A percentile compares a stretch with the other conserved stretches of the same genome.
phyloP scores from a whole-genome alignment of 163 green algal species.

The Trebouxia gelatinosa region DNA sequence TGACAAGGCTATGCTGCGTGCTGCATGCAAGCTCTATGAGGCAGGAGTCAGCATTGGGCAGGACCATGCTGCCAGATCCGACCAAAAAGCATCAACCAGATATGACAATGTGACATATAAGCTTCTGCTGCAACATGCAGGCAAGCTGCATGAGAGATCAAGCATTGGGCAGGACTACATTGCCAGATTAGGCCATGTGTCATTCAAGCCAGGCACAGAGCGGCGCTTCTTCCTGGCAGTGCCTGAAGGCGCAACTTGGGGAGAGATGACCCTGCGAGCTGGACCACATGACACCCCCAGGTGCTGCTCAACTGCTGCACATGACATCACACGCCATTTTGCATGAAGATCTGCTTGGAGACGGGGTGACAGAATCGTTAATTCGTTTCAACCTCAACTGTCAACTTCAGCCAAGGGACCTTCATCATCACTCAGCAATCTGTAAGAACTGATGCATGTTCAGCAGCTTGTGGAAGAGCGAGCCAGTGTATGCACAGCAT shows the following conservation, averaged over 20 bases:
- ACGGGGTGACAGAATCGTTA: too few relatives aligned
- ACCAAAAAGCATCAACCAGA: background rate
- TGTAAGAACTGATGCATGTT: too few relatives aligned
- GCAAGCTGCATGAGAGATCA: too few relatives aligned
- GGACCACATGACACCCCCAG: constrained; percentile 61
- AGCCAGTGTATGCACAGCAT: too few relatives aligned
- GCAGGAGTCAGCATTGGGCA: background rate
- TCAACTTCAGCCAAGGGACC: too few relatives aligned
- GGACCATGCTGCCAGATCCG: background rate
- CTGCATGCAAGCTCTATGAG: constrained; percentile 37
- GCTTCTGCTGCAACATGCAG: too few relatives aligned
- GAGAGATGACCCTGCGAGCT: constrained; percentile 65
- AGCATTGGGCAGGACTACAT: constrained; percentile 20
- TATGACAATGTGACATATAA: too few relatives aligned
- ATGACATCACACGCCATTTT: too few relatives aligned
- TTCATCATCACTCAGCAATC: too few relatives aligned
- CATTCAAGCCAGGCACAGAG: constrained; percentile 34
- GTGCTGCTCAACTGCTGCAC: constrained; percentile 21
- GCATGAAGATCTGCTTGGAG: too few relatives aligned
- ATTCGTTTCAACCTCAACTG: too few relatives aligned
- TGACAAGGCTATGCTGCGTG: constrained; percentile 38
- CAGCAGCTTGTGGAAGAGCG: too few relatives aligned
- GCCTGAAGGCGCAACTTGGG: constrained; percentile 82
- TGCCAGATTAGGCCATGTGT: constrained; percentile 27
- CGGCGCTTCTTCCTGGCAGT: constrained; percentile 73